phyloP scores from a whole-genome alignment of 2,329 filamentous ascomycete species.

The Sclerotiophoma versabilis region DNA sequence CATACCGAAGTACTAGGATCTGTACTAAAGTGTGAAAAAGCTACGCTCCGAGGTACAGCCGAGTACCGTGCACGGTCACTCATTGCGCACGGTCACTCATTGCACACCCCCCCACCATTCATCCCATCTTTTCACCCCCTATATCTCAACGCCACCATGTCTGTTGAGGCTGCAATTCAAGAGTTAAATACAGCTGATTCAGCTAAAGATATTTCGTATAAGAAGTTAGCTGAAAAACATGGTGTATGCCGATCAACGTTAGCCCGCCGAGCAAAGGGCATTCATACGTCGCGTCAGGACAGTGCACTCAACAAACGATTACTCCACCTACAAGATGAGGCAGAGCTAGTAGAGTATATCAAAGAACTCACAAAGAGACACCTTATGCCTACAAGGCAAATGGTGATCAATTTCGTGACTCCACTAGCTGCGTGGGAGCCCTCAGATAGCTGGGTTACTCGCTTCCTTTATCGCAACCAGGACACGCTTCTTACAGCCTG shows the following conservation, averaged over 20 bases:
- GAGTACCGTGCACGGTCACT: neutral
- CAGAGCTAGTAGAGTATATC: conserved; percentile 30
- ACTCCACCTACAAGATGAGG: conserved; percentile 14
- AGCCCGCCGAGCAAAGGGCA: neutral
- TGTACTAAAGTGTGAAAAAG: too few species aligned
- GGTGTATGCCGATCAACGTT: neutral
- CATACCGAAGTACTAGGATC: too few species aligned
- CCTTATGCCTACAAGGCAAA: conserved; percentile 21
- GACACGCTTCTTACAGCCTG: too few species aligned
- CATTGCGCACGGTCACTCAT: neutral
- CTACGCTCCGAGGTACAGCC: too few species aligned
- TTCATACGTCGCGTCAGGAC: neutral
- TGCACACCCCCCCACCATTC: too few species aligned
- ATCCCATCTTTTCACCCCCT: neutral
- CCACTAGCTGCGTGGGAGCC: conserved; percentile 14
- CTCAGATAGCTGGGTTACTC: conserved; percentile 22
- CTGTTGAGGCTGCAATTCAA: neutral
- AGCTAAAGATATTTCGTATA: neutral
- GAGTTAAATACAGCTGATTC: neutral
- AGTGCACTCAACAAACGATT: neutral
- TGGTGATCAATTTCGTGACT: conserved; percentile 17
- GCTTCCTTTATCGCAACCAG: conserved; percentile 25
- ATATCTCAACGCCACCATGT: neutral
- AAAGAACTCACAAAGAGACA: conserved; percentile 13
- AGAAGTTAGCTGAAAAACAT: neutral